Percentiles rank a stretch among this genome's conserved stretches.
phyloP scores from a whole-genome alignment of 2,329 filamentous ascomycete genomes.

The Truncatella angustata region DNA sequence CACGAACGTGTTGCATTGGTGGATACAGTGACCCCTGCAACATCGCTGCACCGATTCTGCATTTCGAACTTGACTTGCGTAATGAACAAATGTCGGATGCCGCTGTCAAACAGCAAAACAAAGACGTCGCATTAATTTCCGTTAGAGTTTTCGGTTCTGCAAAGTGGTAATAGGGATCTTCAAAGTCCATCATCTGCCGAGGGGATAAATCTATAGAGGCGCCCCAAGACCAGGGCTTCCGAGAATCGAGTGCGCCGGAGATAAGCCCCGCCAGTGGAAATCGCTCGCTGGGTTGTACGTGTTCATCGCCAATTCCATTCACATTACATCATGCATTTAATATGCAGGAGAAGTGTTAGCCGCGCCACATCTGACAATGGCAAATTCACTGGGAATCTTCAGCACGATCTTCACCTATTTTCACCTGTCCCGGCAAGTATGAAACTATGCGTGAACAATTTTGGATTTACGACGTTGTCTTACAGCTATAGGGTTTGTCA shows the following conservation, averaged over 20 bases:
- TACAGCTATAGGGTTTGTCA: too few relatives aligned
- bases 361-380: background rate
- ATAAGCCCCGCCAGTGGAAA: background rate
- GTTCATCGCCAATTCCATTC: background rate
- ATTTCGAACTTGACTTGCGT: too few relatives aligned
- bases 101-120: too few relatives aligned
- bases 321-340: background rate
- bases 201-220: too few relatives aligned
- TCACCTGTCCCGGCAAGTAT: too few relatives aligned
- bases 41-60: background rate
- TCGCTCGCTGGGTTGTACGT: too few relatives aligned
- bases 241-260: background rate
- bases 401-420: background rate
- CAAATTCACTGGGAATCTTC: background rate
- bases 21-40: background rate
- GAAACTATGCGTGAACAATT: too few relatives aligned
- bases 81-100: too few relatives aligned
- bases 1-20: background rate
- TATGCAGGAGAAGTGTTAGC: background rate
- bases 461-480: too few relatives aligned
- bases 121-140: too few relatives aligned
- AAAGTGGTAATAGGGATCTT: background rate
- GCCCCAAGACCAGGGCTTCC: too few relatives aligned
- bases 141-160: background rate
- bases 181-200: background rate